Percentiles rank a stretch among this genome's conserved stretches.
phyloP scores from a whole-genome alignment of 1,284 basidiomycete species.

The Rugosomyces carneus region DNA sequence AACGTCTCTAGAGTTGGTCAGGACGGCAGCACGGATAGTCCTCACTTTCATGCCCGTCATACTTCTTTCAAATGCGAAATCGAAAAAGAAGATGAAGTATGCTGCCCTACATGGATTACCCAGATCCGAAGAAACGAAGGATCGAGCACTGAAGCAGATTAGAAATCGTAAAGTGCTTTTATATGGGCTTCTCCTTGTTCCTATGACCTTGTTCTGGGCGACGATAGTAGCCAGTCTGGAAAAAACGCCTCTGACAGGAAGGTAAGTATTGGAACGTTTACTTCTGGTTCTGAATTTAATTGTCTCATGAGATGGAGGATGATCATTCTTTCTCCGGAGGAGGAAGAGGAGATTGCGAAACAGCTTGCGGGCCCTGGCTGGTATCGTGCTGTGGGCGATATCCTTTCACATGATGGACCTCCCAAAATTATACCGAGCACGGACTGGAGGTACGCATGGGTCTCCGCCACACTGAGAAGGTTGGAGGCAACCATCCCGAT shows the following conservation, averaged over 20 bases:
- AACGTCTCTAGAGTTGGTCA: constrained; percentile 54
- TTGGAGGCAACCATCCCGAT: constrained; percentile 67
- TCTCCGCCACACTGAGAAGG: constrained; percentile 64
- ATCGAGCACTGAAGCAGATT: constrained; percentile 39
- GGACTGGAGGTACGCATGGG: constrained; percentile 87
- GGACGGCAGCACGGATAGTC: constrained; percentile 60
- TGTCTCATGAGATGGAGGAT: constrained; percentile 60
- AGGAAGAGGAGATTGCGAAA: constrained; percentile 78
- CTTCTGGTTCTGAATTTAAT: constrained; percentile 1
- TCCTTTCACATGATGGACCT: constrained; percentile 66
- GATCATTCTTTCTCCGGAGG: constrained; percentile 84
- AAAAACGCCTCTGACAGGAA: constrained; percentile 77
- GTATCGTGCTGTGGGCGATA: constrained; percentile 76
- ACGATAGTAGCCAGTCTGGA: constrained; percentile 77
- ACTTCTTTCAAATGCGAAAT: constrained; percentile 48
- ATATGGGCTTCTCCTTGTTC: constrained; percentile 59
- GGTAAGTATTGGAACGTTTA: constrained; percentile 36
- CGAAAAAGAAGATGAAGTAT: constrained; percentile 45
- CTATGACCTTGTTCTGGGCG: constrained; percentile 63
- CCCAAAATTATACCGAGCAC: constrained; percentile 54
- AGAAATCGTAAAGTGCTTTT: constrained; percentile 44
- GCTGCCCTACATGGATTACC: constrained; percentile 45
- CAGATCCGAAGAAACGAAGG: constrained; percentile 45
- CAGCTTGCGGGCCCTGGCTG: constrained; percentile 79
- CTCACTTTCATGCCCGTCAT: constrained; percentile 68